A percentile compares a stretch with the other conserved stretches of the same genome.
Conservation (phyloP, 2,329 filamentous ascomycete species). For the Colletotrichum musicola region DNA sequence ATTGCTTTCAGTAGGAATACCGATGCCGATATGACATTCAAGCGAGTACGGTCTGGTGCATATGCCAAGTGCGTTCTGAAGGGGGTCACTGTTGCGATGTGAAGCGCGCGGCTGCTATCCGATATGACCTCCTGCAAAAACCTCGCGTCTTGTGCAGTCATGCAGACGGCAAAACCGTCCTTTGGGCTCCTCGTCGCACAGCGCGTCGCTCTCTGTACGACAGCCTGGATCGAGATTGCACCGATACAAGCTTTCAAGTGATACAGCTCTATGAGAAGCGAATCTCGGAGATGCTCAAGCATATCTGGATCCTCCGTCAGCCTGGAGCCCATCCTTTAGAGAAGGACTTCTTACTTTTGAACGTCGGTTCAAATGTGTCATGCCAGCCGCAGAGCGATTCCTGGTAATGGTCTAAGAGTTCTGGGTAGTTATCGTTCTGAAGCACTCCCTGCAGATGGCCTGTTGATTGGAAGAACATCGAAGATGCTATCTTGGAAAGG, state of each 20-base stretch:
- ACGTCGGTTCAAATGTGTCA: conserved; percentile 17
- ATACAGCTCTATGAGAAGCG: conserved; percentile 40
- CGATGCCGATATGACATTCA: conserved; percentile 42
- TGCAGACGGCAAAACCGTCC: conserved; percentile 37
- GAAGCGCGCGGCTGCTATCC: conserved; percentile 39
- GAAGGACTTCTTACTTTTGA: not conserved
- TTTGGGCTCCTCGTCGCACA: conserved; percentile 28
- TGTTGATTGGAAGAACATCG: conserved; percentile 43
- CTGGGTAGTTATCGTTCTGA: conserved; percentile 38
- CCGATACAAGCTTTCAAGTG: conserved; percentile 42
- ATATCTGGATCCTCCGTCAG: conserved; percentile 20
- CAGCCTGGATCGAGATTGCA: conserved; percentile 42
- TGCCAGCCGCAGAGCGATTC: conserved; percentile 39
- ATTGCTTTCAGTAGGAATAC: conserved; percentile 43
- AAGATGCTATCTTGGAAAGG: conserved; percentile 38
- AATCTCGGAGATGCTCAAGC: conserved; percentile 26
- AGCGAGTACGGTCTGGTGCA: conserved; percentile 39
- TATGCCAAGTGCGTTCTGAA: conserved; percentile 37
- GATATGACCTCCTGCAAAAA: conserved; percentile 42
- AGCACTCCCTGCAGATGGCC: conserved; percentile 40
- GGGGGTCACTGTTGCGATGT: conserved; percentile 38
- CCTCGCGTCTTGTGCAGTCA: conserved; percentile 38
- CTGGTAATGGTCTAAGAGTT: conserved; percentile 40
- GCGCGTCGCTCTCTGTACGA: conserved; percentile 38
- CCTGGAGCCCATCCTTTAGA: not conserved